Evolutionary conservation across 2,329 filamentous ascomycete species (phyloP).

Genomic region (Clonostachys sp.): DNA sequence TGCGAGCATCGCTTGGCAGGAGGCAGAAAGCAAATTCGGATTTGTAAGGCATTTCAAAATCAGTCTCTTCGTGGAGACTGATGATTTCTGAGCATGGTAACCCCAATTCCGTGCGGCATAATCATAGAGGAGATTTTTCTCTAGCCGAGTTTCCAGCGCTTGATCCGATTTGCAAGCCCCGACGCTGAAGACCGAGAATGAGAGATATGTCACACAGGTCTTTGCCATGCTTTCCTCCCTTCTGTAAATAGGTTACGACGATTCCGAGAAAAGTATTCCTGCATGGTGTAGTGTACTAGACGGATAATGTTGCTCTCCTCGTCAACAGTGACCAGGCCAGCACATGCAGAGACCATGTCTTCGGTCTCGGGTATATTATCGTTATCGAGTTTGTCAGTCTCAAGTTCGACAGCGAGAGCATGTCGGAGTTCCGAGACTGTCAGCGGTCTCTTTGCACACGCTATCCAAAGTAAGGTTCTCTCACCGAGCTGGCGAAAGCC

Average conservation of each 20-base stretch:
- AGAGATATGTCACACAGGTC: slow-evolving; percentile 9
- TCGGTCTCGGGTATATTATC: slow-evolving; percentile 22
- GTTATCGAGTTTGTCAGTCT: slow-evolving; percentile 15
- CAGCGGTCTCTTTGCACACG: slow-evolving; percentile 23
- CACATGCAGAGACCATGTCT: slow-evolving; percentile 27
- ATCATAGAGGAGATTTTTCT: not conserved
- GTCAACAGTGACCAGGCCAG: slow-evolving; percentile 32
- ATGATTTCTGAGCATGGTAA: not conserved
- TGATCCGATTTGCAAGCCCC: slow-evolving; percentile 5
- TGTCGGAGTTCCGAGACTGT: slow-evolving; percentile 28
- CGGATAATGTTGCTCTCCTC: slow-evolving; percentile 27
- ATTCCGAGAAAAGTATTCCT: slow-evolving; percentile 33
- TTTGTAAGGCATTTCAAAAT: no score
- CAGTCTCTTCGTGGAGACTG: not conserved
- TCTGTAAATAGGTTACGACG: slow-evolving; percentile 17
- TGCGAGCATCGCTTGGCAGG: no score
- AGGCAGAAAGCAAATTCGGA: no score
- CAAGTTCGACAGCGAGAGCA: slow-evolving; percentile 28
- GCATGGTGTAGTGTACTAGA: slow-evolving; percentile 36
- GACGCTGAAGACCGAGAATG: slow-evolving; percentile 1
- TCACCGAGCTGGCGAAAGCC: slow-evolving; percentile 24
- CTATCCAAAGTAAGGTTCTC: slow-evolving; percentile 30
- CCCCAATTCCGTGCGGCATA: not conserved
- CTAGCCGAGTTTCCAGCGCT: not conserved
- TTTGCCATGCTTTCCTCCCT: slow-evolving; percentile 10